These are phyloP conservation scores for Hermanozyma aechmeae DNA, from an alignment of 805 yeast species.

Conservation along the genomic window DNA sequence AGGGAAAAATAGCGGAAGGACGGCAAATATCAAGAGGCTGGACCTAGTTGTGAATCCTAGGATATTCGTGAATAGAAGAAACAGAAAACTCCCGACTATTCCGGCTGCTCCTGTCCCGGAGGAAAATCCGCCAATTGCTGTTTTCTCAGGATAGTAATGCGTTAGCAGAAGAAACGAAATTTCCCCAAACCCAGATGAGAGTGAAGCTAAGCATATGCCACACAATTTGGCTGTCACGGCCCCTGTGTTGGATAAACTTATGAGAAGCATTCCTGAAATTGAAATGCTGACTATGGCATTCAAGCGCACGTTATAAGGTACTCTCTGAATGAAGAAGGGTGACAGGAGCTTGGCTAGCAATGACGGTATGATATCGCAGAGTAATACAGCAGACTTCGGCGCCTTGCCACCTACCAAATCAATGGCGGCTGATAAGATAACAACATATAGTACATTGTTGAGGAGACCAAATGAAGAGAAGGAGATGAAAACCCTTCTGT, in stretches of 20 bases:
- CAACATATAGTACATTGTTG: constrained; percentile 85
- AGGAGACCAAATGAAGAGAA: constrained; percentile 82
- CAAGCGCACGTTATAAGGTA: constrained; percentile 53
- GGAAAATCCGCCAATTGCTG: constrained; percentile 78
- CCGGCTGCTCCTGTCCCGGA: constrained; percentile 98
- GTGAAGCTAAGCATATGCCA: constrained; percentile 74
- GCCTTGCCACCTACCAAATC: constrained; percentile 77
- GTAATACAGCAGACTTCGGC: constrained; percentile 78
- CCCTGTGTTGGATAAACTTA: constrained; percentile 34
- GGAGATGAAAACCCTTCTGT: constrained; percentile 42
- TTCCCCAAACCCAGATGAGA: constrained; percentile 87
- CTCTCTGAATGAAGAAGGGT: constrained; percentile 66
- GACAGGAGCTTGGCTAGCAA: constrained; percentile 61
- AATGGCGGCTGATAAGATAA: constrained; percentile 83
- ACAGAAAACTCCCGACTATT: constrained; percentile 66
- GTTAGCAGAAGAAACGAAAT: constrained; percentile 81
- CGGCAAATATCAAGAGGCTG: constrained; percentile 46
- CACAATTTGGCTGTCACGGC: constrained; percentile 34
- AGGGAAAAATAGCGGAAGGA: constrained; percentile 46
- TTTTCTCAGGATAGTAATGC: constrained; percentile 51
- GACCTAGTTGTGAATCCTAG: constrained; percentile 43
- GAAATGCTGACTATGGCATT: constrained; percentile 48
- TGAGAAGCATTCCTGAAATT: constrained; percentile 62
- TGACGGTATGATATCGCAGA: constrained; percentile 84
- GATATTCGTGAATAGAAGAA: constrained; percentile 64